Evolutionary conservation across 75 land plant genomes (phyloP), one percentile per base, ranked within the genome.

Genomic region (Pseudotsuga menziesii): DNA sequence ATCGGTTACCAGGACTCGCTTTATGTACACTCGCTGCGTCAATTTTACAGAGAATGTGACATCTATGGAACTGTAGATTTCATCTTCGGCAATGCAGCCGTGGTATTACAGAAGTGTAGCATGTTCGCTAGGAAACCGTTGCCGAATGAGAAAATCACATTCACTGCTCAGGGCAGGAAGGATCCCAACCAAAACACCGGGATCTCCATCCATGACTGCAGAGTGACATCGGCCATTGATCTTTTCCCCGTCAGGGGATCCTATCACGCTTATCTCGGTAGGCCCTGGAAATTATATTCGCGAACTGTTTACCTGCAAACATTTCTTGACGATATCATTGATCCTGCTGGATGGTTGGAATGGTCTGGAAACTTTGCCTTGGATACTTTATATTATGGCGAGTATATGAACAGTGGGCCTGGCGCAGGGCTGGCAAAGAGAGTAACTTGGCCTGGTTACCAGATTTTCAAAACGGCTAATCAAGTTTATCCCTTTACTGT

Each of bases 401-500:
- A 82, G 57, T 82, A 59, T 29, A 62, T 36, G 17, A 73, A 80
- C 82, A 61, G 25, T 5, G 84, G 84, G 0, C 57, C 84, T 25
- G 83, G 84, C 4, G 59, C 84, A 6, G 59, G 7, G 13, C 56
- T 58, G 4, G 77, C 17, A 3, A 12, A 36, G 15, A 12, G 84
- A 15, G 84, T 82, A 13, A 25, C 12, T 15, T 82, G 84, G 84
- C 27, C 71, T 11, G 81, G 77, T 7, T 60, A 52, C 9, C 23
- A 4, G 0, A 29, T 78, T 16, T 55, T 77, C 36, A 39, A 35
- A 36, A 77, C 74, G n/a, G 41, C 57, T 2, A 60, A 61, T 4
- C 85, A 85, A 29, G 91, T 89, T 0, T 41, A 19, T 2, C 64
- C 76, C 29, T 89, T 81, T 39, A 87, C 86, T 0, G 91, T 89